Evolutionary conservation across 352 stramenopile species (phyloP).

Genomic region (Phytophthora citrophthora): DNA sequence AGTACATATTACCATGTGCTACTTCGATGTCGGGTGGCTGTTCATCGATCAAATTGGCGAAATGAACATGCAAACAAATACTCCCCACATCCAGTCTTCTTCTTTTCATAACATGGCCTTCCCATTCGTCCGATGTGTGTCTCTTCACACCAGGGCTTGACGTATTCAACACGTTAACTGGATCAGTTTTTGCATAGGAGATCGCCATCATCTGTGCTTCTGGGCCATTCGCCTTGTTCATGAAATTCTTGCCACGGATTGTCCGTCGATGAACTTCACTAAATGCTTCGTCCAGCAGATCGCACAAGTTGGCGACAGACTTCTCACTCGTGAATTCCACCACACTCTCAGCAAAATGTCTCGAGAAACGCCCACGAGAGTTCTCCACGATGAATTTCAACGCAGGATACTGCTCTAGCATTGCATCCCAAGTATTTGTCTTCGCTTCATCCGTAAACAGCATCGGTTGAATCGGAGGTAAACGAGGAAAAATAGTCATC

Average conservation of each 20-base stretch:
- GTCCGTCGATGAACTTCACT: not conserved
- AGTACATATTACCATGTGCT: no score
- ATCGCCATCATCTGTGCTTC: constrained; percentile 9
- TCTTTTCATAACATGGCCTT: no score
- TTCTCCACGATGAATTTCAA: no score
- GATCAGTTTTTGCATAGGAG: not conserved
- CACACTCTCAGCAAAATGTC: not conserved
- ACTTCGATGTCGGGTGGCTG: not conserved
- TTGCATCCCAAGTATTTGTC: no score
- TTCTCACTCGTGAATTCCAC: not conserved
- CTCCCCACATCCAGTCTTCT: no score
- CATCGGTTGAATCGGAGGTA: constrained; percentile 11
- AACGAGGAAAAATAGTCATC: constrained; percentile 9
- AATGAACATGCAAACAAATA: no score
- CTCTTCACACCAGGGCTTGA: no score
- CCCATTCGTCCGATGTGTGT: no score
- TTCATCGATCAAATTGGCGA: not conserved
- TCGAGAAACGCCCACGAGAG: not conserved
- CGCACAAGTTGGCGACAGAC: not conserved
- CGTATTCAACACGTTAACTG: no score
- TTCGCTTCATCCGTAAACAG: constrained; percentile 10
- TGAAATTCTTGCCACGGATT: not conserved
- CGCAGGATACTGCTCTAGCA: no score
- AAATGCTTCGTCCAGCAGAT: constrained; percentile 14
- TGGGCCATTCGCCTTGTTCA: not conserved